phyloP scores from a whole-genome alignment of 495 filamentous ascomycete species.

The Immersiella caudata region DNA sequence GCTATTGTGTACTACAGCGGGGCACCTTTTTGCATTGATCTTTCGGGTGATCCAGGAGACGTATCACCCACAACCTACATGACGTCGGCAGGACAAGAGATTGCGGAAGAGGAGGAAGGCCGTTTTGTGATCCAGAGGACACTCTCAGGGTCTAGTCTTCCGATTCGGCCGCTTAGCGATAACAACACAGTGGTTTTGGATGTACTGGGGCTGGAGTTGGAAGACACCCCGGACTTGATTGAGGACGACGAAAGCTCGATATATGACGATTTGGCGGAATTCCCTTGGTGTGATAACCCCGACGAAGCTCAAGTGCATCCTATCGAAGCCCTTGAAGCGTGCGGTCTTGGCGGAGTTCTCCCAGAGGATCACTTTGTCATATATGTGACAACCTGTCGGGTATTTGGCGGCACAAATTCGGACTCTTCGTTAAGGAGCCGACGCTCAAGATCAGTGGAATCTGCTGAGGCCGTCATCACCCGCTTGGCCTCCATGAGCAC shows the following conservation, averaged over 20 bases:
- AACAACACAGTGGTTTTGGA: conserved; percentile 21
- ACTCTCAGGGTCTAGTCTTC: conserved; percentile 49
- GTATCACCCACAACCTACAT: conserved; percentile 44
- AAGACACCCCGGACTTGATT: conserved; percentile 29
- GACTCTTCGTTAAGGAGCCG: conserved; percentile 7
- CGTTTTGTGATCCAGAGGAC: conserved; percentile 27
- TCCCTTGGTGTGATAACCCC: conserved; percentile 42
- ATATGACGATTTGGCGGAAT: conserved; percentile 38
- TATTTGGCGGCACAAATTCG: conserved; percentile 23
- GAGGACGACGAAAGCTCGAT: conserved; percentile 31
- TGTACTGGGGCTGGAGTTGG: conserved; percentile 21
- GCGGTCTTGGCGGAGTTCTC: conserved; percentile 65
- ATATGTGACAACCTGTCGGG: conserved; percentile 54
- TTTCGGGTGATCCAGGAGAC: conserved; percentile 62
- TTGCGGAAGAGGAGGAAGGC: conserved; percentile 15
- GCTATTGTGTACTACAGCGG: conserved; percentile 81
- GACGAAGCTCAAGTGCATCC: conserved; percentile 29
- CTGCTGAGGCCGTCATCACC: conserved; percentile 40
- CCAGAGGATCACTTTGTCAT: conserved; percentile 70
- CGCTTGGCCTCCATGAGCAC: conserved; percentile 45
- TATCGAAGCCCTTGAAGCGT: conserved; percentile 63
- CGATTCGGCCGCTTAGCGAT: conserved; percentile 47
- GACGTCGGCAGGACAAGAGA: conserved; percentile 40
- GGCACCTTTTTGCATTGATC: conserved; percentile 74
- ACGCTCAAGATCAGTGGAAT: conserved; percentile 28